phyloP scores from a whole-genome alignment of 345 rosid species.

The Heritiera fomes region DNA sequence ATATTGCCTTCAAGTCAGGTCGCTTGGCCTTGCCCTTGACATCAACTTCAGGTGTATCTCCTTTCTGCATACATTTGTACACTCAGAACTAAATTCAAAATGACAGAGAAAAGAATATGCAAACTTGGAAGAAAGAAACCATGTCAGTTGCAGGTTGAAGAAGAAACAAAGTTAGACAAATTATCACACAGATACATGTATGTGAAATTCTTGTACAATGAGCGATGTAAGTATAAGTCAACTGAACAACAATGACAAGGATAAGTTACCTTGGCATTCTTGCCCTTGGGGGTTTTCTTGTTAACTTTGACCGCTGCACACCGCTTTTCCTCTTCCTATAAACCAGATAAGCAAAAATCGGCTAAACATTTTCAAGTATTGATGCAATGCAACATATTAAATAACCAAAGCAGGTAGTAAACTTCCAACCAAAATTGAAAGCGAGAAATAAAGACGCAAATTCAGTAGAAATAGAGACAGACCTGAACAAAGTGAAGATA shows the following conservation, averaged over 20 bases:
- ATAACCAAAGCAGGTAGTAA: neutral
- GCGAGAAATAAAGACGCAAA: neutral
- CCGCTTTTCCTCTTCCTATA: constrained; percentile 64
- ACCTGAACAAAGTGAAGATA: constrained; percentile 89
- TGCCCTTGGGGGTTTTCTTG: constrained; percentile 27
- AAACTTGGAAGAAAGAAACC: constrained; percentile 4
- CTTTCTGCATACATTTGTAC: constrained; percentile 38
- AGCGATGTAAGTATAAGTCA: neutral
- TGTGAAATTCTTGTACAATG: neutral
- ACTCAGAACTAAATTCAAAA: constrained; percentile 5
- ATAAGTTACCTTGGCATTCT: constrained; percentile 40
- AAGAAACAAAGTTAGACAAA: neutral
- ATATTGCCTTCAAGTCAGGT: constrained; percentile 78
- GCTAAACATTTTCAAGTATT: neutral
- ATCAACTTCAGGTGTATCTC: constrained; percentile 29
- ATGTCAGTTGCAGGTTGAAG: neutral
- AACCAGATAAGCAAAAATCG: constrained; percentile 17
- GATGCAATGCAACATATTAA: neutral
- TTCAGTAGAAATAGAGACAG: neutral
- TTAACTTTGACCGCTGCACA: constrained; percentile 35
- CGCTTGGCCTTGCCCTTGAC: constrained; percentile 48
- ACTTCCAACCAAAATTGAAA: neutral
- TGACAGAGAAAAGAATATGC: neutral
- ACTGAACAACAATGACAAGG: neutral
- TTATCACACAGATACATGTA: neutral